Evolutionary conservation across 805 yeast species (phyloP).

Genomic region (Wickerhamiella bombiphila): DNA sequence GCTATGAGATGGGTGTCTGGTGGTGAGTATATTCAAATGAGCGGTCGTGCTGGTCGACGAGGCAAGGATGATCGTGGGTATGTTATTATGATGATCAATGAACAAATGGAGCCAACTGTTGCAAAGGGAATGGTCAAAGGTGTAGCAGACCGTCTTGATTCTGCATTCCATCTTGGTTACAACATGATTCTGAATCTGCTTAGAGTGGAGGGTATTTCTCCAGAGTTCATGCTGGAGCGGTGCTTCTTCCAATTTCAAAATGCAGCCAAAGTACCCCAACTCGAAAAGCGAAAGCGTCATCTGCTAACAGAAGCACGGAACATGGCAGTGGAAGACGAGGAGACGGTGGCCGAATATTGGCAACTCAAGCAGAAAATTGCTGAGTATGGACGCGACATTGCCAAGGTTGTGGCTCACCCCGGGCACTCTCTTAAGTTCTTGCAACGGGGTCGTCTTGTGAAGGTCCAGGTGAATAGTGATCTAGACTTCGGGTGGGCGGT

Average conservation of each 20-base stretch:
- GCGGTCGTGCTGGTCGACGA: slow-evolving; percentile 99
- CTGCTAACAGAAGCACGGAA: slow-evolving; percentile 35
- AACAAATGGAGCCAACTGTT: slow-evolving; percentile 98
- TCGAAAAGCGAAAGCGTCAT: slow-evolving; percentile 53
- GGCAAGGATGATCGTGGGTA: slow-evolving; percentile 99
- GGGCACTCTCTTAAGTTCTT: slow-evolving; percentile 68
- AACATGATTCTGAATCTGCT: slow-evolving; percentile 89
- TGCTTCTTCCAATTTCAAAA: slow-evolving; percentile 94
- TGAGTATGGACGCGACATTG: slow-evolving; percentile 57
- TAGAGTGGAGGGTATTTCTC: slow-evolving; percentile 97
- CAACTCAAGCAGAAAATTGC: slow-evolving; percentile 62
- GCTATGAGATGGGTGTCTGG: slow-evolving; percentile 99
- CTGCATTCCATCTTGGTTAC: slow-evolving; percentile 94
- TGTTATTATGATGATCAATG: slow-evolving; percentile 98
- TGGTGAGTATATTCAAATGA: slow-evolving; percentile 99
- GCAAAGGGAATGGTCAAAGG: slow-evolving; percentile 99
- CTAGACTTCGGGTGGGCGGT: slow-evolving; percentile 94
- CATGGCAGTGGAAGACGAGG: slow-evolving; percentile 58
- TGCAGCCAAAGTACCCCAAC: slow-evolving; percentile 72
- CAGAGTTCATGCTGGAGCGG: slow-evolving; percentile 89
- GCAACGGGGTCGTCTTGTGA: slow-evolving; percentile 76
- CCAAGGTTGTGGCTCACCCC: slow-evolving; percentile 81
- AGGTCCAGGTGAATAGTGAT: slow-evolving; percentile 35
- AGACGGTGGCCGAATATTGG: slow-evolving; percentile 61
- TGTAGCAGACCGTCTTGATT: slow-evolving; percentile 92